Percentiles rank a stretch among this genome's conserved stretches.
Evolutionary conservation across 805 yeast genomes (phyloP).

Genomic region (Candida taoyuanica): DNA sequence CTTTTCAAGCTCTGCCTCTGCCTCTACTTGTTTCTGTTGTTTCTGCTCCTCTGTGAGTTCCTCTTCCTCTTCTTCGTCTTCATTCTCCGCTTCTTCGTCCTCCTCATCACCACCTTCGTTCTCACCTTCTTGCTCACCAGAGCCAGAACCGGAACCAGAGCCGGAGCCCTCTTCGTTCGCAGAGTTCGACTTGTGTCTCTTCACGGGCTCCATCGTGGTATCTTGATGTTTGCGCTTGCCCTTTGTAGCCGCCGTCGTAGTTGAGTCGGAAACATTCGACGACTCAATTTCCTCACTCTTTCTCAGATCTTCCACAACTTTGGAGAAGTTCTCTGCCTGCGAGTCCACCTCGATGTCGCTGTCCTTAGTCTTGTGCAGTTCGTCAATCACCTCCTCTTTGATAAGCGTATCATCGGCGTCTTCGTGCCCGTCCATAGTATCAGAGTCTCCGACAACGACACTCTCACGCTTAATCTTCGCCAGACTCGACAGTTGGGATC

Average conservation of each 20-base stretch:
- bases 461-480: constrained; percentile 25
- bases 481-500: constrained; percentile 38
- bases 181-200: constrained; percentile 12
- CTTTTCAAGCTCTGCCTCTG: constrained; percentile 23
- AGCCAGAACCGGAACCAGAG: constrained; percentile 12
- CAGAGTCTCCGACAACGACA: constrained; percentile 18
- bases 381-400: constrained; percentile 23
- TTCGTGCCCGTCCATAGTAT: constrained; percentile 20
- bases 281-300: constrained; percentile 12
- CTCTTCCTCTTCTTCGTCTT: constrained; percentile 22
- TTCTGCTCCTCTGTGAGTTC: constrained; percentile 24
- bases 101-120: constrained; percentile 19
- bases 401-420: constrained; percentile 20
- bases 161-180: constrained; percentile 10
- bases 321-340: constrained; percentile 21
- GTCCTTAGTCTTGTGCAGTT: constrained; percentile 18
- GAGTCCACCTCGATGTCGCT: constrained; percentile 21
- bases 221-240: constrained; percentile 16
- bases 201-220: constrained; percentile 10
- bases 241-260: not conserved
- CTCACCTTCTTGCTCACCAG: constrained; percentile 20
- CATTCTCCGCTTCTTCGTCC: constrained; percentile 21
- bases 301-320: constrained; percentile 19
- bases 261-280: not conserved
- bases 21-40: constrained; percentile 18